Base-by-base conservation (phyloP, 371 early-diverging fungal genomes). In the Mucor mucedo region DNA sequence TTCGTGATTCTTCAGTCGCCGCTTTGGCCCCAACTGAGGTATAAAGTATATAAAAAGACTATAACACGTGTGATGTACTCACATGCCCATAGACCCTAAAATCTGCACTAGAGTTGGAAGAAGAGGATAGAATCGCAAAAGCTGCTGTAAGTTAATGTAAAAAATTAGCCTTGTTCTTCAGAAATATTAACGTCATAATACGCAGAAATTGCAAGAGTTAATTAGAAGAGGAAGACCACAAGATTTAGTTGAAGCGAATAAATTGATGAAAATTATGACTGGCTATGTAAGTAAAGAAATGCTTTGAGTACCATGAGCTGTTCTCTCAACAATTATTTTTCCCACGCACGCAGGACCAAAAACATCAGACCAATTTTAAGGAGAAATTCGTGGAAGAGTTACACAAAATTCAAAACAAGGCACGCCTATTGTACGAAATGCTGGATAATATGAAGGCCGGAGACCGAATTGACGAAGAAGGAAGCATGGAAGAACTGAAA, bases 201-300 rank as follows among this genome's bases (percentile, higher is more conserved):
- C 21, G 4, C 71, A 93, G 89, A 98, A 97, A 91, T 71, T 99
- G 60, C 97, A 99, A 80, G 99, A 98, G 64, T 86, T 97, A 35
- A 89, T 99, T 60, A 87, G 99, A 9, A 79, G 95, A 33, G 98
- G 96, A 2, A 91, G 92, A 41, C 96, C 98, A 0, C 89, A 92
- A 40, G 98, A 97, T 66, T 77, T 98, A 48, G 89, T 86, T 32
- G 94, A 95, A 64, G 99, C 99, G 0, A 97, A 99, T 66, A 91
- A 90, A 54, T 70, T 99, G 48, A 97, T 99, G 92, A 98, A 99
- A 73, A 81, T 94, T 48, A 92, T 99, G 83, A 87, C 98, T 3
- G 98, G 98, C 52, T 97, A 96, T 72, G 94, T 93, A 85, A 66
- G 82, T 28, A 57, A 49, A 14, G 14, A 6, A 35, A 21, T 21